These are phyloP conservation scores for Strigomonas culicis DNA, from an alignment of 208 protist genomes.

Conservation along the genomic window DNA sequence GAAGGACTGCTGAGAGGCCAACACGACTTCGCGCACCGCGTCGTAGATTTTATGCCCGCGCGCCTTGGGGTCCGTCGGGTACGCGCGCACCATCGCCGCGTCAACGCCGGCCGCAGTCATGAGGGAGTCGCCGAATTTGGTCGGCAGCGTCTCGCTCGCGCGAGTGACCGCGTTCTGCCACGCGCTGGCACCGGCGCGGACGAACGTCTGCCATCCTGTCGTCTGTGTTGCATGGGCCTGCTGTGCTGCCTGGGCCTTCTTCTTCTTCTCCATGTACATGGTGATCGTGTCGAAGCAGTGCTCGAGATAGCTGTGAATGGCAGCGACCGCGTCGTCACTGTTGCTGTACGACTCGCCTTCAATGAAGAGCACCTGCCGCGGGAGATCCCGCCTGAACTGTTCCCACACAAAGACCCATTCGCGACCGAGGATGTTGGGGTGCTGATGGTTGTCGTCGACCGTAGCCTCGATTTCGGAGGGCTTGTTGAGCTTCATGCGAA, in stretches of 20 bases:
- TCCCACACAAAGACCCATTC: slow-evolving; percentile 58
- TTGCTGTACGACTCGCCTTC: slow-evolving; percentile 29
- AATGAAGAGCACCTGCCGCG: slow-evolving; percentile 49
- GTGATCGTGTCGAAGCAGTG: slow-evolving; percentile 36
- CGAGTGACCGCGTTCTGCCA: not conserved
- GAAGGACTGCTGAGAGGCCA: slow-evolving; percentile 66
- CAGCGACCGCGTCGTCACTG: slow-evolving; percentile 32
- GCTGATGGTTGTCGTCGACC: not conserved
- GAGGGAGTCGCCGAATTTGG: slow-evolving; percentile 17
- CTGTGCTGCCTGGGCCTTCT: slow-evolving; percentile 17
- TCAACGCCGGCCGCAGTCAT: slow-evolving; percentile 23
- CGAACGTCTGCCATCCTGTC: not conserved
- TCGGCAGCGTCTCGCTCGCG: not conserved
- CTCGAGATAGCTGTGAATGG: slow-evolving; percentile 52
- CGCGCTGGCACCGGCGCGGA: not conserved
- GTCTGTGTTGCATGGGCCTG: slow-evolving; percentile 4
- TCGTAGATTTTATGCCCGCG: slow-evolving; percentile 36
- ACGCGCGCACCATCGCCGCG: slow-evolving; percentile 17
- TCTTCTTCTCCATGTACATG: slow-evolving; percentile 12
- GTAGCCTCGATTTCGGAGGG: not conserved
- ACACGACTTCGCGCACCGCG: slow-evolving; percentile 44
- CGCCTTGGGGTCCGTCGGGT: slow-evolving; percentile 24
- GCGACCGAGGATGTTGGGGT: slow-evolving; percentile 1
- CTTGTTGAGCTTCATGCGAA: slow-evolving; percentile 1
- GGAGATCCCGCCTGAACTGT: slow-evolving; percentile 51